phyloP scores from a whole-genome alignment of 345 rosid species.

The Mercurialis annua region DNA sequence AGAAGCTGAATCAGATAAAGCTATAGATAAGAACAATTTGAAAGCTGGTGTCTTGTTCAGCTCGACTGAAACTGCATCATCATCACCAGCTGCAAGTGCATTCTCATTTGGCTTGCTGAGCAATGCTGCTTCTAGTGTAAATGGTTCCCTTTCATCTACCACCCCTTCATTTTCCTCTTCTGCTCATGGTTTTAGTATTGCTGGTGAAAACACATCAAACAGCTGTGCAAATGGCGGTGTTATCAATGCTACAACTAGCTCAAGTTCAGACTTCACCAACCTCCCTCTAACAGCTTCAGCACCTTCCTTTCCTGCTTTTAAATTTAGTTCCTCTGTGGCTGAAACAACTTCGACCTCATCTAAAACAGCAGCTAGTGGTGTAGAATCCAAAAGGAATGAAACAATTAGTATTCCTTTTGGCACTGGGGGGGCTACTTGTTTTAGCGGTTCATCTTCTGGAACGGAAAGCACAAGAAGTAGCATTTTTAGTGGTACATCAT shows the following conservation, averaged over 20 bases:
- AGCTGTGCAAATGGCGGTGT: slow-evolving; percentile 25
- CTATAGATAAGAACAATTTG: slow-evolving; percentile 25
- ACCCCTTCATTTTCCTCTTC: slow-evolving; percentile 29
- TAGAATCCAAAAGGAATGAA: slow-evolving; percentile 35
- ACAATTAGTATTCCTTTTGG: slow-evolving; percentile 33
- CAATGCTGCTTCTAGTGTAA: slow-evolving; percentile 31
- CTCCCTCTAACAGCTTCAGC: slow-evolving; percentile 31
- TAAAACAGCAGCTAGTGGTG: slow-evolving; percentile 16
- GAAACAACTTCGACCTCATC: slow-evolving; percentile 35
- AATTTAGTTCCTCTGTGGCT: slow-evolving; percentile 40
- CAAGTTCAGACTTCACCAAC: slow-evolving; percentile 22
- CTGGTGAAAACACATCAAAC: slow-evolving; percentile 33
- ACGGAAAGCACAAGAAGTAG: slow-evolving; percentile 1
- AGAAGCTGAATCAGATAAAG: slow-evolving; percentile 40
- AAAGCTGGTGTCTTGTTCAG: slow-evolving; percentile 26
- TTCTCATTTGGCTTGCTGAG: slow-evolving; percentile 39
- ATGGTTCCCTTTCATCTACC: slow-evolving; percentile 42
- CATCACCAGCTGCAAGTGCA: slow-evolving; percentile 34
- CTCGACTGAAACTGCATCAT: slow-evolving; percentile 27
- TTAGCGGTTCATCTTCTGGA: slow-evolving; percentile 11
- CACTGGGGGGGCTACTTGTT: slow-evolving; percentile 2
- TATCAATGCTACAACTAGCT: slow-evolving; percentile 15
- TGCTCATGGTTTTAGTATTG: slow-evolving; percentile 15
- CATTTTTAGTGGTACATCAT: slow-evolving; percentile 33
- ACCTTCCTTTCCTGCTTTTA: slow-evolving; percentile 38